These are phyloP conservation scores for Didymella sp. DNA, from an alignment of 2,329 filamentous ascomycete genomes.

Conservation along the genomic window DNA sequence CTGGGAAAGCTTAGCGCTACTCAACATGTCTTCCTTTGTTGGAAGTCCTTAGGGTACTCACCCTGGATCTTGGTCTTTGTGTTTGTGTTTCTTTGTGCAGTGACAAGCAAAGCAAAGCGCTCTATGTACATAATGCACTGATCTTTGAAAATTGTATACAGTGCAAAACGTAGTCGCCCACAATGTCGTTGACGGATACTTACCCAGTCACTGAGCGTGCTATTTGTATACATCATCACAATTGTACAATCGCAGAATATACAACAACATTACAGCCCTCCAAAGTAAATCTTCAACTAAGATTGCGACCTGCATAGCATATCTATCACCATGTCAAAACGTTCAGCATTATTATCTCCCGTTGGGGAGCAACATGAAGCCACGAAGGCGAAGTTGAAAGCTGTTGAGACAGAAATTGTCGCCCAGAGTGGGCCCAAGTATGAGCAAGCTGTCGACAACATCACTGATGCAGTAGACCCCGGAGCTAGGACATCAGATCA, in stretches of 20 bases:
- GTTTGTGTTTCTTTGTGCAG: no score
- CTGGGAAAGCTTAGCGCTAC: no score
- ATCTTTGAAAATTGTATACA: background rate
- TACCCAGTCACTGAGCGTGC: background rate
- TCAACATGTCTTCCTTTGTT: no score
- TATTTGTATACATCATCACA: background rate
- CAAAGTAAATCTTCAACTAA: background rate
- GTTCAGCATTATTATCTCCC: background rate
- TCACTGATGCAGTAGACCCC: no score
- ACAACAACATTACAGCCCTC: background rate
- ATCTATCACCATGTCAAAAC: slow-evolving; percentile 2
- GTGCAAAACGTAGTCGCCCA: background rate
- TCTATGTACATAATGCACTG: no score
- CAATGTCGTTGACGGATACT: background rate
- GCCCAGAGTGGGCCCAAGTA: background rate
- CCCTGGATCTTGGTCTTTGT: no score
- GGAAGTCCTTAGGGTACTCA: no score
- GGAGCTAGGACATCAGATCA: no score
- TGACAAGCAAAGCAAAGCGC: background rate
- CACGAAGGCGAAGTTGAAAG: background rate
- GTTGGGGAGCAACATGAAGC: background rate
- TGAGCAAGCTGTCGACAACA: background rate
- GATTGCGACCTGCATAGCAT: background rate
- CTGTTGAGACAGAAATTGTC: no score
- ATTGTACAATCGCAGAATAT: background rate